Percentiles rank a stretch among this genome's conserved stretches.
Conservation (phyloP, 2,329 filamentous ascomycete species). For the Aspergillus phoenicis region DNA sequence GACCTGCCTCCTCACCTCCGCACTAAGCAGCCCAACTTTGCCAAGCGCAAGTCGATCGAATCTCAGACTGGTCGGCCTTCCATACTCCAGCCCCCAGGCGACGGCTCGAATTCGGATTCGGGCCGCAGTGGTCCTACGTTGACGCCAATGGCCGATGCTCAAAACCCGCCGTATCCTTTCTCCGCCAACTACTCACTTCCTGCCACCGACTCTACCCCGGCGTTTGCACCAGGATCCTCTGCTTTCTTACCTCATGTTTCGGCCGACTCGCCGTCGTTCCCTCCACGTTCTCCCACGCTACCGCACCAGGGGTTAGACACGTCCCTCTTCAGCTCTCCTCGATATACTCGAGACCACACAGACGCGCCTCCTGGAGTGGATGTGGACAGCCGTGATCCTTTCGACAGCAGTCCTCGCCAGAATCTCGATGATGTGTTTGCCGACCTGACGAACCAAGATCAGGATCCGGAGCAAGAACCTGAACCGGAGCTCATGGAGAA, state of each 20-base stretch:
- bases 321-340: constrained; percentile 47
- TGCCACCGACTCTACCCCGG: constrained; percentile 39
- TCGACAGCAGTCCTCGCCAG: constrained; percentile 44
- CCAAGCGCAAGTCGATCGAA: constrained; percentile 70
- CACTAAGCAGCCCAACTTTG: constrained; percentile 71
- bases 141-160: constrained; percentile 34
- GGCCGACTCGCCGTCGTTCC: constrained; percentile 42
- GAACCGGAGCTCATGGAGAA: constrained; percentile 43
- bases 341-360: constrained; percentile 39
- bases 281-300: constrained; percentile 43
- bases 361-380: constrained; percentile 36
- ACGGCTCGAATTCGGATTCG: constrained; percentile 33
- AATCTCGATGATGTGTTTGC: constrained; percentile 50
- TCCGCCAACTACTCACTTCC: constrained; percentile 44
- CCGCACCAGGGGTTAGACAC: constrained; percentile 39
- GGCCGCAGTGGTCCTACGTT: constrained; percentile 37
- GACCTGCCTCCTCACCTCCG: constrained; percentile 82
- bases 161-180: constrained; percentile 38
- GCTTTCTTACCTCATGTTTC: constrained; percentile 42
- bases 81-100: constrained; percentile 35
- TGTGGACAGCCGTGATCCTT: constrained; percentile 35
- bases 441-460: constrained; percentile 50
- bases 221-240: constrained; percentile 39
- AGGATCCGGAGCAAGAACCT: constrained; percentile 32
- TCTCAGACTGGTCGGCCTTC: constrained; percentile 32